These are phyloP conservation scores for Helminthosporium solani DNA, from an alignment of 2,329 filamentous ascomycete genomes.

Conservation along the genomic window DNA sequence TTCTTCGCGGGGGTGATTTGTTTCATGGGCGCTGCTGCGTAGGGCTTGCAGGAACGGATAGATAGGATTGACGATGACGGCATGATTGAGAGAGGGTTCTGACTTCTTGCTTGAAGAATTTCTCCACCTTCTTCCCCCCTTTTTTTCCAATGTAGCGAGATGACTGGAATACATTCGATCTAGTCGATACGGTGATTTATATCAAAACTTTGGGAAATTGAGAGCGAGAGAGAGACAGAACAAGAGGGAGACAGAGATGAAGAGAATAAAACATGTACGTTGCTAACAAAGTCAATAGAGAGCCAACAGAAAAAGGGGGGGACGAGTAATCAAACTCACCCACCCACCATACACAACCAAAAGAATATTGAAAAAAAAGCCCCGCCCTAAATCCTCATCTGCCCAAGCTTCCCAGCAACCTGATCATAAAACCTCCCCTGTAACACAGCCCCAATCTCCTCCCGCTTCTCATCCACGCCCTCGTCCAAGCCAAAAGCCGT, in stretches of 20 bases:
- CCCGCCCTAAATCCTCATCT: slow-evolving; percentile 21
- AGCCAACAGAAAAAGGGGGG: no score
- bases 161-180: slow-evolving; percentile 7
- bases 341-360: neutral
- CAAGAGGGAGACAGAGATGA: no score
- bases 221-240: no score
- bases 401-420: slow-evolving; percentile 31
- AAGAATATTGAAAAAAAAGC: no score
- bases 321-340: neutral
- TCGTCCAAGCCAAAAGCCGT: slow-evolving; percentile 30
- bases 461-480: slow-evolving; percentile 33
- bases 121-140: neutral
- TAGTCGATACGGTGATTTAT: neutral
- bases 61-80: slow-evolving; percentile 14
- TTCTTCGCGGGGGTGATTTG: neutral
- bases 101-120: slow-evolving; percentile 9
- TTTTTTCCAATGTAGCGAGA: slow-evolving; percentile 15
- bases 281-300: neutral
- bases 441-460: slow-evolving; percentile 28
- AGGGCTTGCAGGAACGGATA: slow-evolving; percentile 9
- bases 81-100: neutral
- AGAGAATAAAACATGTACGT: neutral
- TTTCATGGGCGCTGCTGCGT: neutral
- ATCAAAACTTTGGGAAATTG: no score
- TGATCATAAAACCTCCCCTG: slow-evolving; percentile 34